Percentiles rank a stretch among this genome's conserved stretches.
Evolutionary conservation across 2,329 filamentous ascomycete genomes (phyloP).

Genomic region (Diaporthe citriasiana): DNA sequence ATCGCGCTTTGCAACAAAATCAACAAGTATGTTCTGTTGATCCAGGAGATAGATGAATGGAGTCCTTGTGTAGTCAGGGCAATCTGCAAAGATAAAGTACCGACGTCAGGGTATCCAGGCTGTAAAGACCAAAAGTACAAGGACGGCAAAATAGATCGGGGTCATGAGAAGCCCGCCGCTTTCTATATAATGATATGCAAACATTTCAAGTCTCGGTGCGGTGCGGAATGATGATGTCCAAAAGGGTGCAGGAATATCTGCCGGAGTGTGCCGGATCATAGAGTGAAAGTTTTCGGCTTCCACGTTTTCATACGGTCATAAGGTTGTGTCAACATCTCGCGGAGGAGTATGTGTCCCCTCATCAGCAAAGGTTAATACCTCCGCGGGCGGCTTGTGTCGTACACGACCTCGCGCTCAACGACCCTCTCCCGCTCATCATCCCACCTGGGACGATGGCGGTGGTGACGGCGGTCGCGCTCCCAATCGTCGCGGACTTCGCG

Average conservation of each 20-base stretch:
- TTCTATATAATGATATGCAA: conserved; percentile 35
- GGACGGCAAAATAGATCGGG: conserved; percentile 7
- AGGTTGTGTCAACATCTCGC: not conserved
- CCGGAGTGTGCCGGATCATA: not conserved
- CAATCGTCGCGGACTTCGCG: conserved; percentile 67
- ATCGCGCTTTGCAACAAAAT: not conserved
- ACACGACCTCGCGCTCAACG: conserved; percentile 73
- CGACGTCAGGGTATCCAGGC: conserved; percentile 36
- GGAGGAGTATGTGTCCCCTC: too few species aligned
- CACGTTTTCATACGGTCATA: not conserved
- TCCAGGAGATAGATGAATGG: conserved; percentile 8
- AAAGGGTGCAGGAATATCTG: not conserved
- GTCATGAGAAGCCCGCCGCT: conserved; percentile 16
- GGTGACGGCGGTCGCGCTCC: conserved; percentile 54
- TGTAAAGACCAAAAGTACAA: conserved; percentile 4
- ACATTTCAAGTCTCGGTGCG: not conserved
- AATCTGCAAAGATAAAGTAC: conserved; percentile 17
- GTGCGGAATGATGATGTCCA: not conserved
- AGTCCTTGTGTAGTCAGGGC: conserved; percentile 4
- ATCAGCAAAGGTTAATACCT: conserved; percentile 33
- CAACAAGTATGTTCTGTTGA: conserved; percentile 34
- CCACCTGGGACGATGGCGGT: conserved; percentile 52
- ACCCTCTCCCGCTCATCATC: conserved; percentile 71
- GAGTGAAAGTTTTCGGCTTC: not conserved
- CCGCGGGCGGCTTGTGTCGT: conserved; percentile 58